Percentiles rank a stretch among this genome's conserved stretches.
These are phyloP conservation scores for Xylariaceae sp. DNA, from an alignment of 2,329 filamentous ascomycete species.

Conservation along the genomic window DNA sequence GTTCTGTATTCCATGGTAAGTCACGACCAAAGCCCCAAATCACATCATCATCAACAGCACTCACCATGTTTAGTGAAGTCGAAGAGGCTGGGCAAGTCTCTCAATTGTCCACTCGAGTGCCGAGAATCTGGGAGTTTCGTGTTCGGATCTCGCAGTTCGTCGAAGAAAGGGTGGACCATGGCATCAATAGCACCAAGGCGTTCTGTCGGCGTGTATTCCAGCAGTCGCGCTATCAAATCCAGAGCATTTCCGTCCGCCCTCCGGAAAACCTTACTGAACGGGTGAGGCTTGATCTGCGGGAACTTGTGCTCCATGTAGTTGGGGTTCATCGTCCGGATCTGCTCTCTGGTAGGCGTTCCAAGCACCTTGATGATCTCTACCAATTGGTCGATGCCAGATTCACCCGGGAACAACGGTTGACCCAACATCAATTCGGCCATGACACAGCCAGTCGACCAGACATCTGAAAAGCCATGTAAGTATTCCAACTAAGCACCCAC, in stretches of 20 bases:
- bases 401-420: conserved; percentile 93
- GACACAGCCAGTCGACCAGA: conserved; percentile 98
- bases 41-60: no score
- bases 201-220: conserved; percentile 97
- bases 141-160: conserved; percentile 85
- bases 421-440: conserved; percentile 99
- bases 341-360: conserved; percentile 91
- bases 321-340: conserved; percentile 99
- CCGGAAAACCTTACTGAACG: conserved; percentile 98
- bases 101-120: conserved; percentile 70
- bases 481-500: conserved; percentile 1
- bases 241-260: conserved; percentile 91
- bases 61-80: conserved; percentile 91
- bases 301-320: conserved; percentile 99
- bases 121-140: conserved; percentile 92
- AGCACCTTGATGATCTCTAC: conserved; percentile 99
- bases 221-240: conserved; percentile 83
- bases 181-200: conserved; percentile 88
- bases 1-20: no score
- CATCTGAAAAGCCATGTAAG: conserved; percentile 51
- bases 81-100: conserved; percentile 81
- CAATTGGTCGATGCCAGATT: conserved; percentile 96
- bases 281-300: conserved; percentile 98
- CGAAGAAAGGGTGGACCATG: conserved; percentile 98
- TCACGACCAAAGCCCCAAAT: no score